Percentiles rank a stretch among this genome's conserved stretches.
Evolutionary conservation across 2,329 filamentous ascomycete genomes (phyloP).

Genomic region (Pyrenochaeta sp.): DNA sequence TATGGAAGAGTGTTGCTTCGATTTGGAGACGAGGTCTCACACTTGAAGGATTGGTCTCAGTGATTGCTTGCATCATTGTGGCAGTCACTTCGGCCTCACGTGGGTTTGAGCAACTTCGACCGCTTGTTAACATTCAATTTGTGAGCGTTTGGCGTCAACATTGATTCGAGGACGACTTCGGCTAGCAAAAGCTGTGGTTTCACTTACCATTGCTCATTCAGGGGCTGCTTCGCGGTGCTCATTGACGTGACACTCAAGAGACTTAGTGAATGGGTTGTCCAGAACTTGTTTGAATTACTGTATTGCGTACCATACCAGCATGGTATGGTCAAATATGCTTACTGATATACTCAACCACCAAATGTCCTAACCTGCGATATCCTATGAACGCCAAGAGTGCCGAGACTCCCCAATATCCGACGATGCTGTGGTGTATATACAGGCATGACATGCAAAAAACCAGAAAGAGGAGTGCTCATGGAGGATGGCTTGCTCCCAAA

Average conservation of each 20-base stretch:
- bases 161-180: neutral
- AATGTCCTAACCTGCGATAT: constrained; percentile 2
- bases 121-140: constrained; percentile 8
- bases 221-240: constrained; percentile 3
- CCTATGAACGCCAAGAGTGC: constrained; percentile 29
- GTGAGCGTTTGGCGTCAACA: neutral
- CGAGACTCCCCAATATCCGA: constrained; percentile 26
- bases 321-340: neutral
- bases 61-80: too few species aligned
- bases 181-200: neutral
- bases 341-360: constrained; percentile 5
- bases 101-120: neutral
- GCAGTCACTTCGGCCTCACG: too few species aligned
- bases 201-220: neutral
- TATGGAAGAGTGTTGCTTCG: neutral
- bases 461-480: constrained; percentile 25
- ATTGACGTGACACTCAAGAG: neutral
- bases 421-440: constrained; percentile 35
- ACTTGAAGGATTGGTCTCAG: too few species aligned
- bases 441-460: constrained; percentile 20
- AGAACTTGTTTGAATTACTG: constrained; percentile 1
- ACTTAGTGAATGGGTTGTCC: neutral
- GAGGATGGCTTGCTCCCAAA: constrained; percentile 21
- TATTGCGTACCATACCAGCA: constrained; percentile 6
- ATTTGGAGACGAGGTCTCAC: too few species aligned